Percentiles rank a stretch among this genome's conserved stretches.
phyloP scores from a whole-genome alignment of 257 asterid genomes.

The Orobanche coerulescens region DNA sequence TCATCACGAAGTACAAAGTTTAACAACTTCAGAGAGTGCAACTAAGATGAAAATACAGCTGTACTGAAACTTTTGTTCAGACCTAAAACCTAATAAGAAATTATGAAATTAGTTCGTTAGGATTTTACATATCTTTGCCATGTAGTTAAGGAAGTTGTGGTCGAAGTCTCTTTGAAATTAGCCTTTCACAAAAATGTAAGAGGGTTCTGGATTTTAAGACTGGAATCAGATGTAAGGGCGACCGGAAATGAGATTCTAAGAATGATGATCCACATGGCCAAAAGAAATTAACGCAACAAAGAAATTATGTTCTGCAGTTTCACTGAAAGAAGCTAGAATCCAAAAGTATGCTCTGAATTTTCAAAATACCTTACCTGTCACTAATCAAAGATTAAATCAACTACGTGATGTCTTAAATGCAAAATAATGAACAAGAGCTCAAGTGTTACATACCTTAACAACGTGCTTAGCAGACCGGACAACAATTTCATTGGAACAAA shows the following conservation, averaged over 20 bases:
- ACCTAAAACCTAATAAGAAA: not conserved
- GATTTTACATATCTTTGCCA: not conserved
- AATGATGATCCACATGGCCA: not conserved
- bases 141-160: not conserved
- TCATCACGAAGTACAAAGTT: not conserved
- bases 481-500: slow-evolving; percentile 70
- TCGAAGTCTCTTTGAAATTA: not conserved
- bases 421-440: not conserved
- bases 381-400: not conserved
- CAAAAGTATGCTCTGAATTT: not conserved
- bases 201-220: not conserved
- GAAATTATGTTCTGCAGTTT: not conserved
- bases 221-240: not conserved
- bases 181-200: not conserved
- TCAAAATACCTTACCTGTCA: not conserved
- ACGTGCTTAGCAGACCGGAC: slow-evolving; percentile 85
- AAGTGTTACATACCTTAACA: slow-evolving; percentile 46
- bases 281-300: not conserved
- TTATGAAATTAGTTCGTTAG: not conserved
- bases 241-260: not conserved
- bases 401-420: not conserved
- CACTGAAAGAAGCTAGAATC: not conserved
- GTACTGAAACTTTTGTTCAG: not conserved
- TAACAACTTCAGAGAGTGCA: not conserved
- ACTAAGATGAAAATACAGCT: not conserved